Conservation (phyloP, 2,329 filamentous ascomycete genomes). For the Macrophomina phaseolina region DNA sequence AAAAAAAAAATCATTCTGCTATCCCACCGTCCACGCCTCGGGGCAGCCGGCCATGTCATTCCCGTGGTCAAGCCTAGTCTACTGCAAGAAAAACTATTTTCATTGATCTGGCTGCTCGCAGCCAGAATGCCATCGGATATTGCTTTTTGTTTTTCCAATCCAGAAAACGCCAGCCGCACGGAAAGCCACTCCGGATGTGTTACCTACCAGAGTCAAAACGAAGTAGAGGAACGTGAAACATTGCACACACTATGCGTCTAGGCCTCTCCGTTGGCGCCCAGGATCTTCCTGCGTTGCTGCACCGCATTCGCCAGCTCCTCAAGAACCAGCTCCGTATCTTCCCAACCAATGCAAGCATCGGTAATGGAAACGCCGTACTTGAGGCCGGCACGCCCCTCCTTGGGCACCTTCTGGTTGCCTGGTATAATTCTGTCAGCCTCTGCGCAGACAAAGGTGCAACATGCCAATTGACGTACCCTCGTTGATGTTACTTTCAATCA, state of each 20-base stretch:
- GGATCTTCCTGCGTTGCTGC: constrained; percentile 68
- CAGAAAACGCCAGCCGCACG: not conserved
- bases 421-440: constrained; percentile 26
- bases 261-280: constrained; percentile 41
- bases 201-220: not conserved
- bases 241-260: not conserved
- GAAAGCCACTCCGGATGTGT: not conserved
- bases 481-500: constrained; percentile 98
- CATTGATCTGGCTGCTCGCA: not conserved
- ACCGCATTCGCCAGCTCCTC: constrained; percentile 81
- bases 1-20: not conserved
- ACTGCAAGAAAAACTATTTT: not conserved
- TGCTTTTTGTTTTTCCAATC: constrained; percentile 5
- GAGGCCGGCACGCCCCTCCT: constrained; percentile 81
- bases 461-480: constrained; percentile 67
- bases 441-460: not conserved
- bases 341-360: constrained; percentile 95
- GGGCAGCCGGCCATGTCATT: not conserved
- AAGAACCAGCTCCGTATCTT: constrained; percentile 82
- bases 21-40: not conserved
- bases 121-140: constrained; percentile 9
- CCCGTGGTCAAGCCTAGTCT: not conserved
- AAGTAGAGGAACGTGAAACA: not conserved
- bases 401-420: constrained; percentile 89
- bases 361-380: constrained; percentile 97